Evolutionary conservation across 2,329 filamentous ascomycete genomes (phyloP).

Genomic region (Fusarium neocosmosporiellum): DNA sequence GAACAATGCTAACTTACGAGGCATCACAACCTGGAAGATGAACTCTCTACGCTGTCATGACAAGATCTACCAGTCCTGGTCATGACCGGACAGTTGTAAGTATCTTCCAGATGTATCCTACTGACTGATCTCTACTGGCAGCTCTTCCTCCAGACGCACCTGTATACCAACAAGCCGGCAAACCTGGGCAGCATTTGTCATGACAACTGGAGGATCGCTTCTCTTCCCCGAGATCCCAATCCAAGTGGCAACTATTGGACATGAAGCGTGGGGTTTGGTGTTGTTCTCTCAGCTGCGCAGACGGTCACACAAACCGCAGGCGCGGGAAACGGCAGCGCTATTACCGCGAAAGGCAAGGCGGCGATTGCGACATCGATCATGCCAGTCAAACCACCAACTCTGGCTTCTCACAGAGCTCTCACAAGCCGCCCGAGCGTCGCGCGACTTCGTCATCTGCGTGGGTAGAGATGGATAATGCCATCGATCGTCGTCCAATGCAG

Average conservation of each 20-base stretch:
- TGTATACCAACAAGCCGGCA: not conserved
- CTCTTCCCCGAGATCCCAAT: not conserved
- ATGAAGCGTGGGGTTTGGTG: constrained; percentile 20
- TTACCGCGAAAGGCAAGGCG: constrained; percentile 35
- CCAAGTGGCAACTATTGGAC: not conserved
- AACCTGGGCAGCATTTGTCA: not conserved
- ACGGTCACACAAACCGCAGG: constrained; percentile 1
- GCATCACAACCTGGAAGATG: not conserved
- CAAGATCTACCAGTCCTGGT: not conserved
- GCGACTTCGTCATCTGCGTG: constrained; percentile 22
- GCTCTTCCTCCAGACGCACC: not conserved
- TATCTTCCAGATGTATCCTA: not conserved
- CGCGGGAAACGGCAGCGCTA: constrained; percentile 29
- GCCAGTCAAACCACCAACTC: constrained; percentile 21
- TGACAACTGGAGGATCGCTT: not conserved
- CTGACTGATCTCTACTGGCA: not conserved
- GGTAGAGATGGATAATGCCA: constrained; percentile 24
- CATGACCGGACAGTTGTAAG: not conserved
- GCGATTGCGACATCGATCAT: constrained; percentile 44
- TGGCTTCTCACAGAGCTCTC: constrained; percentile 22
- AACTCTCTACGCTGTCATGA: not conserved
- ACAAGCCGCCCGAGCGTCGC: constrained; percentile 23
- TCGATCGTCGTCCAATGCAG: not conserved
- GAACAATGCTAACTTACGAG: not conserved
- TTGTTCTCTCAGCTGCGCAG: not conserved